phyloP scores from a whole-genome alignment of 768 basidiomycete genomes.

The Mycena crocata region DNA sequence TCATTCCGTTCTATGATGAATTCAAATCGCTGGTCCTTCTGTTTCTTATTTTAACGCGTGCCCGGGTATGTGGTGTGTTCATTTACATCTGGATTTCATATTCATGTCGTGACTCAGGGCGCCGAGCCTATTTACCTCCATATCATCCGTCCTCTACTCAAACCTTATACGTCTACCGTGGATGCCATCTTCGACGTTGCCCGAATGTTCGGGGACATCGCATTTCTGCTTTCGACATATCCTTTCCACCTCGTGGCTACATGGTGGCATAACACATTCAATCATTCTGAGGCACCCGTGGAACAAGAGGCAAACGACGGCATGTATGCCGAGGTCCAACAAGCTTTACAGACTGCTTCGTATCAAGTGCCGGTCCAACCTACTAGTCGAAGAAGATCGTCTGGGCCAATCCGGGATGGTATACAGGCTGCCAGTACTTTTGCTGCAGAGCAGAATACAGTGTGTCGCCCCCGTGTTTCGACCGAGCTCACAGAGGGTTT shows the following conservation, averaged over 20 bases:
- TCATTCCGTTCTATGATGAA: conserved; percentile 88
- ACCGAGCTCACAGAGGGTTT: background rate
- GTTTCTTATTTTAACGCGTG: conserved; percentile 81
- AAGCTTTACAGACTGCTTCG: conserved; percentile 19
- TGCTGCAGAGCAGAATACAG: background rate
- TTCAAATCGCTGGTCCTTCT: conserved; percentile 79
- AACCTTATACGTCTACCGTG: conserved; percentile 76
- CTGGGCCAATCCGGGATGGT: conserved; percentile 8
- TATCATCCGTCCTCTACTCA: conserved; percentile 80
- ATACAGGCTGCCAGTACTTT: background rate
- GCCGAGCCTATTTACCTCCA: conserved; percentile 89
- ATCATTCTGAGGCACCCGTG: conserved; percentile 10
- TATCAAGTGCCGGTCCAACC: conserved; percentile 14
- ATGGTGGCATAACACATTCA: conserved; percentile 51
- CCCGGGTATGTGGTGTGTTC: conserved; percentile 65
- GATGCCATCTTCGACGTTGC: conserved; percentile 73
- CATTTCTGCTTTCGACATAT: conserved; percentile 55
- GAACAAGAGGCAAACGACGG: conserved; percentile 16
- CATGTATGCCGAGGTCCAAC: conserved; percentile 26
- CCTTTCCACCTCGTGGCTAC: conserved; percentile 50
- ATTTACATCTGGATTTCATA: background rate
- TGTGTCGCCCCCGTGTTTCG: background rate
- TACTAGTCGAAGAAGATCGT: conserved; percentile 8
- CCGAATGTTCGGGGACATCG: conserved; percentile 73
- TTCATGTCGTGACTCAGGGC: conserved; percentile 60